phyloP scores from a whole-genome alignment of 2,329 filamentous ascomycete species.

The Magnaporthiopsis rhizophila region DNA sequence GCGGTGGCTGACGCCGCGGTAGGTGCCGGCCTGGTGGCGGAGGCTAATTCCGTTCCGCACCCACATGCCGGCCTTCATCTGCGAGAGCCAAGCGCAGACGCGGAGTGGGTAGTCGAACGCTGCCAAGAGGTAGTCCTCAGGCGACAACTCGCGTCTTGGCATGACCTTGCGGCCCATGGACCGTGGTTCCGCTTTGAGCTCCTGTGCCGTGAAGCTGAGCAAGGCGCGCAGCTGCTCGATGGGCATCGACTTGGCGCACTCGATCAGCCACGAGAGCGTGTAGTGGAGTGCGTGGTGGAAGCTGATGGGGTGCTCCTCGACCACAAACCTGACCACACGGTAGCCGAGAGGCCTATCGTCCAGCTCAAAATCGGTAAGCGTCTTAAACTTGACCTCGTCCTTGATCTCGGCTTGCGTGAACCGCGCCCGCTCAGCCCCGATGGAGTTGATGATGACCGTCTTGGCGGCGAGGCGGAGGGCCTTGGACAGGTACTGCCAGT shows the following conservation, averaged over 20 bases:
- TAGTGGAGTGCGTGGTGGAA: conserved; percentile 98
- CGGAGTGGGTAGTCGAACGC: conserved; percentile 89
- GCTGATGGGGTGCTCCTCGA: conserved; percentile 86
- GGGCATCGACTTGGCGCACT: conserved; percentile 72
- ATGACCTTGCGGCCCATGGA: conserved; percentile 53
- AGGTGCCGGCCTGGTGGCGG: conserved; percentile 88
- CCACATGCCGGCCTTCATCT: conserved; percentile 99
- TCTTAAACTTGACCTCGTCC: conserved; percentile 76
- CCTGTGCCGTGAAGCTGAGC: conserved; percentile 62
- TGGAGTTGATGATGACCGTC: conserved; percentile 78
- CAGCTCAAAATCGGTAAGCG: conserved; percentile 70
- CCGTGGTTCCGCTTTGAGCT: conserved; percentile 58
- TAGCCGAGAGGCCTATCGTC: conserved; percentile 49
- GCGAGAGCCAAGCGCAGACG: conserved; percentile 91
- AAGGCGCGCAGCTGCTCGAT: conserved; percentile 58
- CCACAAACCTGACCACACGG: conserved; percentile 74
- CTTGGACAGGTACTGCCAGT: conserved; percentile 55
- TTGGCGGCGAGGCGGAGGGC: conserved; percentile 72
- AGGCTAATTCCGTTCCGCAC: conserved; percentile 95
- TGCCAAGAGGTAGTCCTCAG: conserved; percentile 76
- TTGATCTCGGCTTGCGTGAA: conserved; percentile 87
- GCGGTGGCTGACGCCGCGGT: conserved; percentile 78
- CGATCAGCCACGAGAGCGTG: conserved; percentile 89
- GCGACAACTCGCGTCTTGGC: conserved; percentile 46
- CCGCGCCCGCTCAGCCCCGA: conserved; percentile 78